phyloP scores from a whole-genome alignment of 73 alveolate genomes.

The Stentor coeruleus region DNA sequence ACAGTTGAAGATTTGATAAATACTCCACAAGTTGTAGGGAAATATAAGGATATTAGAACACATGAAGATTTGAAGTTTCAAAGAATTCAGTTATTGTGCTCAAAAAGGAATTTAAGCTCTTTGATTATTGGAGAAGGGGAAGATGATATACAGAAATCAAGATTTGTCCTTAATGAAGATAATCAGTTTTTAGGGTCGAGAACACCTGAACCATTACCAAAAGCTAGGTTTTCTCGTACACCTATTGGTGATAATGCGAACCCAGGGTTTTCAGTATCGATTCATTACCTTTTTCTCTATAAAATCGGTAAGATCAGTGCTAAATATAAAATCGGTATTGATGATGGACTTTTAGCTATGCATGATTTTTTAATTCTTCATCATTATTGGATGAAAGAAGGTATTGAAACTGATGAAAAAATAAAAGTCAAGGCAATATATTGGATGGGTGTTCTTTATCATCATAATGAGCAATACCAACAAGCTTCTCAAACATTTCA shows the following conservation, averaged over 20 bases:
- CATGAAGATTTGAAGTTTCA: neutral
- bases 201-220: neutral
- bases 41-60: neutral
- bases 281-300: neutral
- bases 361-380: constrained; percentile 16
- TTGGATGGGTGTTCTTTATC: constrained; percentile 21
- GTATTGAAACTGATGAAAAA: constrained; percentile 13
- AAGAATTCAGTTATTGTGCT: neutral
- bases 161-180: neutral
- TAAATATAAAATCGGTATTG: neutral
- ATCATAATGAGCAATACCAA: neutral
- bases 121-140: neutral
- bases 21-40: neutral
- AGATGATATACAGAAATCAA: neutral
- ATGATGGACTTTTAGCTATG: constrained; percentile 16
- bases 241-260: neutral
- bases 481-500: neutral
- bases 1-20: neutral
- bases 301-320: constrained; percentile 19
- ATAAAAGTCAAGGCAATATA: neutral
- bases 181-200: neutral
- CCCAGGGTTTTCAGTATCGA: constrained; percentile 18
- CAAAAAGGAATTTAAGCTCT: neutral
- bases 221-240: neutral
- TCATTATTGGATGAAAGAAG: constrained; percentile 22